A percentile compares a stretch with the other conserved stretches of the same genome.
Evolutionary conservation across 345 rosid species (phyloP).

Genomic region (Eucalyptus microcorys): DNA sequence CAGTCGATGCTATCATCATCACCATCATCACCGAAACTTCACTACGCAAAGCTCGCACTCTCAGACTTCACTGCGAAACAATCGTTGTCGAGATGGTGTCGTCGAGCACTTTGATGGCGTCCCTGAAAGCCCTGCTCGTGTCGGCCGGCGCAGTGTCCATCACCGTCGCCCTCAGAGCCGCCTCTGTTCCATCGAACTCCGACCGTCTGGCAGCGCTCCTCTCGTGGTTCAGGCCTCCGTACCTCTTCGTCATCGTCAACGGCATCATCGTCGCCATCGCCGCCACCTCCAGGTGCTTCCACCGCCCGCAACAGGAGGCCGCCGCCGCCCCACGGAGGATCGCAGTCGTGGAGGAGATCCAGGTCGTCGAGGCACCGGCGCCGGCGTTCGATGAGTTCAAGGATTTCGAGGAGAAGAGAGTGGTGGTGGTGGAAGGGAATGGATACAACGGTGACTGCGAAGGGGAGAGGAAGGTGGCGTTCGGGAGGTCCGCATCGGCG

Average conservation of each 20-base stretch:
- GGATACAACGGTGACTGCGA: neutral
- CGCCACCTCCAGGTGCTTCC: slow-evolving; percentile 27
- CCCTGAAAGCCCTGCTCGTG: slow-evolving; percentile 17
- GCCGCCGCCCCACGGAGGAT: neutral
- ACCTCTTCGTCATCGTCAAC: slow-evolving; percentile 35
- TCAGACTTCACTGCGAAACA: neutral
- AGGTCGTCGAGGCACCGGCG: neutral
- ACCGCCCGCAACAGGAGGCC: neutral
- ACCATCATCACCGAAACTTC: neutral
- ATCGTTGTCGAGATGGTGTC: neutral
- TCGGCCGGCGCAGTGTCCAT: slow-evolving; percentile 15
- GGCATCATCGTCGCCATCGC: slow-evolving; percentile 41
- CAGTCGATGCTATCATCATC: neutral
- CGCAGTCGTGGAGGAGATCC: neutral
- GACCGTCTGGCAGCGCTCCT: slow-evolving; percentile 11
- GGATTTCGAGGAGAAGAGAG: neutral
- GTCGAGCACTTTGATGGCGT: neutral
- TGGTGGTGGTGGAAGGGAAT: neutral
- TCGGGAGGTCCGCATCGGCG: slow-evolving; percentile 3
- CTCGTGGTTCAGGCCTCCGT: slow-evolving; percentile 52
- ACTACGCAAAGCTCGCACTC: neutral
- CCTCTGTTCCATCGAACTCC: slow-evolving; percentile 14
- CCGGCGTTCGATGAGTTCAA: neutral
- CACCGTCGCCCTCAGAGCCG: slow-evolving; percentile 12
- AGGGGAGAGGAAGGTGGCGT: slow-evolving; percentile 3